Base-by-base conservation (phyloP, 2,329 filamentous ascomycete species). In the Fusarium sp. region DNA sequence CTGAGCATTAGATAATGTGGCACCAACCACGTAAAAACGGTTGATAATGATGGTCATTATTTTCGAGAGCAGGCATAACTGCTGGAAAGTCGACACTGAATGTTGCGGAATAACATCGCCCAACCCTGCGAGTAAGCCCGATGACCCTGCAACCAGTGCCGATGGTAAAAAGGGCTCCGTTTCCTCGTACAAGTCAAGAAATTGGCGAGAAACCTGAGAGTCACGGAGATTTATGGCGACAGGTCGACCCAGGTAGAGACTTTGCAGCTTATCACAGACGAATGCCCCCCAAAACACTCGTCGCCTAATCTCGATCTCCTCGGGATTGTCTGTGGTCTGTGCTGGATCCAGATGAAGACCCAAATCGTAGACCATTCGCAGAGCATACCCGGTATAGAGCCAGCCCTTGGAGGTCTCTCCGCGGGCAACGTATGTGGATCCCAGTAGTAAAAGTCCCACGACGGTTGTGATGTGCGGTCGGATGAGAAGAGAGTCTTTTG, bases 231-330 rank as follows among this genome's bases (percentile, higher is more conserved):
- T 62, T 2, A 62, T 57, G 2, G 49, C 60, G 1, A 62, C 60
- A 8, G 60, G 57, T 7, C 60, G 46, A 8, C 60, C 60, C 47
- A 62, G 24, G 2, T 62, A 62, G 0, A 62, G 24, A 17, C 60
- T 62, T 3, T 62, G 60, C 0, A 62, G 28, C 1, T 62, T 62
- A 13, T 62, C 60, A 89, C 88, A 71, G 90, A 91, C 61, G 7
- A 63, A 62, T 0, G 49, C 24, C 0, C 60, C 60, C 60, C 60
- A 62, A 5, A 62, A 62, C 1, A 62, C 47, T 2, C 60, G 21
- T 9, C 60, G 13, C 2, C 52, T 31, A 13, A 62, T 62, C 13
- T 62, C 57, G 10, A 62, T 57, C 4, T 62, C 57, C 13, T 62
- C 60, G 0, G 47, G 24, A 4, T 43, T 22, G 13, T 62, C 60